Conservation (phyloP, 495 filamentous ascomycete genomes). For the Hypoxylon fragiforme region DNA sequence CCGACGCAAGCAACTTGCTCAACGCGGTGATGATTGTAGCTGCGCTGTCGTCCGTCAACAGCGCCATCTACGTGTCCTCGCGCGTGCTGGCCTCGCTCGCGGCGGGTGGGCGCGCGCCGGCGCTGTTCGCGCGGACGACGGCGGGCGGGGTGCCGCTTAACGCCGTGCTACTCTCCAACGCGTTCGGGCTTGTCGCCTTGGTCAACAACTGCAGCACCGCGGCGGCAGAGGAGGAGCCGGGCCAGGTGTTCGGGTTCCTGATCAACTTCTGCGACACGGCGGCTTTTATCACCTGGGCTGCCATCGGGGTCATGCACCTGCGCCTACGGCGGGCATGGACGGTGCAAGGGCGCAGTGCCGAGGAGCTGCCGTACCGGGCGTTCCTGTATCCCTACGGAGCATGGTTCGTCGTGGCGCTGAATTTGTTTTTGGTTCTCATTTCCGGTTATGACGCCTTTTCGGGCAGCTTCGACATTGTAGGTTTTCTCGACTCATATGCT, state of each 20-base stretch:
- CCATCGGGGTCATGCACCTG: constrained; percentile 57
- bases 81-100: constrained; percentile 66
- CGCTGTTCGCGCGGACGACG: constrained; percentile 54
- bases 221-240: constrained; percentile 1
- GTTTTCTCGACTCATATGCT: constrained; percentile 51
- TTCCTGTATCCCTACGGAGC: constrained; percentile 64
- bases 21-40: constrained; percentile 71
- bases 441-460: constrained; percentile 46
- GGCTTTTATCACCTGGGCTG: constrained; percentile 66
- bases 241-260: constrained; percentile 58
- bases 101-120: constrained; percentile 58
- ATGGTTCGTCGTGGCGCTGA: constrained; percentile 58
- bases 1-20: constrained; percentile 64
- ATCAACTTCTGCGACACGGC: constrained; percentile 58
- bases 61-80: constrained; percentile 70
- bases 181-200: constrained; percentile 60
- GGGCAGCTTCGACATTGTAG: constrained; percentile 56
- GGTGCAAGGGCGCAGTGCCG: constrained; percentile 54
- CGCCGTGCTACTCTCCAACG: constrained; percentile 53
- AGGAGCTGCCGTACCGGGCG: constrained; percentile 61
- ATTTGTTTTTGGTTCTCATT: constrained; percentile 56
- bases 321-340: constrained; percentile 65
- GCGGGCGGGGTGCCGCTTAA: constrained; percentile 56
- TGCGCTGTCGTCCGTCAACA: constrained; percentile 68
- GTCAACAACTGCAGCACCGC: constrained; percentile 57